A percentile compares a stretch with the other conserved stretches of the same genome.
These are phyloP conservation scores for Saccharomycopsis fibuligera DNA, from an alignment of 805 yeast genomes.

Conservation along the genomic window DNA sequence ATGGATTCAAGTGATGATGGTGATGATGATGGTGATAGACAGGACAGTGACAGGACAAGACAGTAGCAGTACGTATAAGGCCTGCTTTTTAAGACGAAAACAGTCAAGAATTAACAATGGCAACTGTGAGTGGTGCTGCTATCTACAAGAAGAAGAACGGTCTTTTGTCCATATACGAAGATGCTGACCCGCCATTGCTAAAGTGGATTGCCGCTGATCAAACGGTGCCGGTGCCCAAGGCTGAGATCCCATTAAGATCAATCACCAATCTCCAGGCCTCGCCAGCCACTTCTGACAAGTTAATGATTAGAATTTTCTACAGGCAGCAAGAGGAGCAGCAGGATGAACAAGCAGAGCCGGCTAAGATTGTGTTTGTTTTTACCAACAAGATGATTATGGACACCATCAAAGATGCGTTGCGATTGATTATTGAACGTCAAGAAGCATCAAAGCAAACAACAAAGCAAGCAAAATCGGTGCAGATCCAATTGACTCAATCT, in stretches of 20 bases:
- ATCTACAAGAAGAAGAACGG: slow-evolving; percentile 31
- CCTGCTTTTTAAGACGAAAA: too few relatives aligned
- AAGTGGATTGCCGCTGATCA: slow-evolving; percentile 54
- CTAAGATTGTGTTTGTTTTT: slow-evolving; percentile 49
- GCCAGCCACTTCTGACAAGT: slow-evolving; percentile 56
- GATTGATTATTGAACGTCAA: slow-evolving; percentile 61
- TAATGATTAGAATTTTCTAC: slow-evolving; percentile 56
- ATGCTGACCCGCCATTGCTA: slow-evolving; percentile 46
- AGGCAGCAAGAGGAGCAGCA: slow-evolving; percentile 30
- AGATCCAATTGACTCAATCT: slow-evolving; percentile 8
- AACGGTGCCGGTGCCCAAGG: slow-evolving; percentile 31
- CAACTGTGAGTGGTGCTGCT: slow-evolving; percentile 20
- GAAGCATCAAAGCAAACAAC: slow-evolving; percentile 32
- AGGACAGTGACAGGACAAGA: too few relatives aligned
- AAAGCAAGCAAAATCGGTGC: slow-evolving; percentile 6
- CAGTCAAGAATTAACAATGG: slow-evolving; percentile 2
- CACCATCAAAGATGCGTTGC: slow-evolving; percentile 57
- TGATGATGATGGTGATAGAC: too few relatives aligned
- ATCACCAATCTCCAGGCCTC: slow-evolving; percentile 59
- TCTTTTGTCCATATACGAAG: slow-evolving; percentile 49
- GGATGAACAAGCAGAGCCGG: slow-evolving; percentile 24
- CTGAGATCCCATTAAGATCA: slow-evolving; percentile 37
- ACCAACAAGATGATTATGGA: slow-evolving; percentile 73
- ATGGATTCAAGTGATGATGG: too few relatives aligned
- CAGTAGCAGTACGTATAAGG: too few relatives aligned